Evolutionary conservation across 352 stramenopile species (phyloP).

Genomic region (Phytophthora foliorum): DNA sequence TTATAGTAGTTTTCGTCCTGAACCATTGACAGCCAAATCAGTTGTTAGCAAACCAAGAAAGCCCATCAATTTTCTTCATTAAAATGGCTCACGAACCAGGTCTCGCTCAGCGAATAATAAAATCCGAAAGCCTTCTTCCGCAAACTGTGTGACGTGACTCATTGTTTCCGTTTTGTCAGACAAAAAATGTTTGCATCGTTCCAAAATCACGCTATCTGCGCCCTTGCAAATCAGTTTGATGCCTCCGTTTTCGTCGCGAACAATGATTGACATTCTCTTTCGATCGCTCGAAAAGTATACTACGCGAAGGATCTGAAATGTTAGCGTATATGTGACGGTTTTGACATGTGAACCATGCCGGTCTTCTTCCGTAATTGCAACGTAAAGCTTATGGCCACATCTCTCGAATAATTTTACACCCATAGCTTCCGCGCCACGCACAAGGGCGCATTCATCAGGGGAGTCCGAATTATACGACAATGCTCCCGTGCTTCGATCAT

Average conservation of each 20-base stretch:
- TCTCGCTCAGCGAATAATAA: constrained; percentile 83
- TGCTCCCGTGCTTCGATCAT: constrained; percentile 44
- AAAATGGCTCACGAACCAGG: constrained; percentile 52
- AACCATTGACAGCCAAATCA: background rate
- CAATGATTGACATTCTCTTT: constrained; percentile 88
- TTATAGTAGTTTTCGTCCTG: constrained; percentile 80
- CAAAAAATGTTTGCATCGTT: constrained; percentile 71
- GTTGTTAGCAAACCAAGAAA: background rate
- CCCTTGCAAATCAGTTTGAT: constrained; percentile 87
- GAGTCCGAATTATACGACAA: constrained; percentile 92
- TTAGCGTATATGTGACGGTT: constrained; percentile 70
- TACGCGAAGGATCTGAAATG: constrained; percentile 77
- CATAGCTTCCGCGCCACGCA: constrained; percentile 80
- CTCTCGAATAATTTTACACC: constrained; percentile 83
- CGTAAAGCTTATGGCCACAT: constrained; percentile 57
- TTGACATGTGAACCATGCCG: constrained; percentile 61
- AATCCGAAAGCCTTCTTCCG: constrained; percentile 86
- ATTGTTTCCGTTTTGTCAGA: constrained; percentile 66
- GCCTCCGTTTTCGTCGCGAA: constrained; percentile 59
- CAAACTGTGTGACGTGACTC: constrained; percentile 86
- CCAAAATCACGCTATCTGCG: constrained; percentile 80
- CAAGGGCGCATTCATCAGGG: constrained; percentile 94
- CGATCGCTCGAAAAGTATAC: constrained; percentile 83
- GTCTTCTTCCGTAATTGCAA: constrained; percentile 77
- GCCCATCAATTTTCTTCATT: background rate